Percentiles rank a stretch among this genome's conserved stretches.
phyloP scores from a whole-genome alignment of 306 rosid genomes.

The Medicago arabica region DNA sequence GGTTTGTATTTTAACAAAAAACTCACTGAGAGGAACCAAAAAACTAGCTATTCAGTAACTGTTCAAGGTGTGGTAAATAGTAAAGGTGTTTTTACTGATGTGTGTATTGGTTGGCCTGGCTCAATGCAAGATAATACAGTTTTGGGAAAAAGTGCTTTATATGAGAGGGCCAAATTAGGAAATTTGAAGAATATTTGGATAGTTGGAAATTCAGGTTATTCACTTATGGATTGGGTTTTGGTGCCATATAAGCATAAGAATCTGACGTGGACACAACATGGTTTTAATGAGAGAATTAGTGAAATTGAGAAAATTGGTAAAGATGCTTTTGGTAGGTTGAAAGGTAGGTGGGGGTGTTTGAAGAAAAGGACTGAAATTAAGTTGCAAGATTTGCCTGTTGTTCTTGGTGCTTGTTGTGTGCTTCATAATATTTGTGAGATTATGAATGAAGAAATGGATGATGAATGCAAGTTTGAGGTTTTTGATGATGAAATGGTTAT shows the following conservation, averaged over 20 bases:
- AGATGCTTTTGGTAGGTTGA: conserved; percentile 63
- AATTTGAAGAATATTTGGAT: conserved; percentile 65
- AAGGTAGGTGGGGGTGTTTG: conserved; percentile 81
- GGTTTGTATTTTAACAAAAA: conserved; percentile 62
- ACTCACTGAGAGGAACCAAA: conserved; percentile 77
- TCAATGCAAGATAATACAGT: conserved; percentile 70
- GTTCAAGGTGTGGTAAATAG: conserved; percentile 77
- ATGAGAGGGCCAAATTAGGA: conserved; percentile 52
- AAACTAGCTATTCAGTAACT: conserved; percentile 75
- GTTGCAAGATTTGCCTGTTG: conserved; percentile 70
- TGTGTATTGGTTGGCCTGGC: conserved; percentile 85
- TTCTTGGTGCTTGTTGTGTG: conserved; percentile 87
- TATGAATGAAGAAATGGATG: conserved; percentile 58
- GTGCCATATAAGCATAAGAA: conserved; percentile 68
- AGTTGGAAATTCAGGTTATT: conserved; percentile 68
- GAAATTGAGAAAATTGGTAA: conserved; percentile 52
- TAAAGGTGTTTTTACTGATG: conserved; percentile 65
- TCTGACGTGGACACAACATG: conserved; percentile 77
- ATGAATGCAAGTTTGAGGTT: conserved; percentile 47
- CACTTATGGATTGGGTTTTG: conserved; percentile 69
- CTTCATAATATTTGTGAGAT: conserved; percentile 83
- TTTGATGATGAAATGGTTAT: conserved; percentile 70
- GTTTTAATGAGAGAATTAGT: conserved; percentile 62
- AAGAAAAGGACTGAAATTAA: conserved; percentile 85
- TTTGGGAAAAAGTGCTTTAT: conserved; percentile 66